Evolutionary conservation across 2,329 filamentous ascomycete species (phyloP).

Genomic region (Monosporascus cannonballus): DNA sequence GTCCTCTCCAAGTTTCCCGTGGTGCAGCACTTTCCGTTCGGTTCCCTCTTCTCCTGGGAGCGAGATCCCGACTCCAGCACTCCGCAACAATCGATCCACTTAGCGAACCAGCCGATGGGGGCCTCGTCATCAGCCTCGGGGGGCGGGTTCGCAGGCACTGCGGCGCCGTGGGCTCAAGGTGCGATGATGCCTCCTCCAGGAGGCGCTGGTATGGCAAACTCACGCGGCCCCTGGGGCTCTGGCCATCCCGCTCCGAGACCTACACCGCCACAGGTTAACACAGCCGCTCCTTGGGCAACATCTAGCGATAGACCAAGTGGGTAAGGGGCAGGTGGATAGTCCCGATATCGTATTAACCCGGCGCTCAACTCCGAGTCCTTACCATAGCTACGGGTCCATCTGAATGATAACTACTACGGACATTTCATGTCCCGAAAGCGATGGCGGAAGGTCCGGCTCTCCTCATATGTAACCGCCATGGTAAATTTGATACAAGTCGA

Average conservation of each 20-base stretch:
- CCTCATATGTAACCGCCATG: too few relatives aligned
- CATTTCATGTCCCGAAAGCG: too few relatives aligned
- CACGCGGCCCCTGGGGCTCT: constrained; percentile 17
- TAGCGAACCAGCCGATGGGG: constrained; percentile 45
- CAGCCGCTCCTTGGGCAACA: constrained; percentile 20
- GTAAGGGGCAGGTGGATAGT: constrained; percentile 2
- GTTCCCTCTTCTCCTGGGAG: constrained; percentile 74
- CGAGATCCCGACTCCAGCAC: constrained; percentile 53
- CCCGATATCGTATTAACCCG: neutral
- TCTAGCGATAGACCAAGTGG: constrained; percentile 23
- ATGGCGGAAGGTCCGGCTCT: too few relatives aligned
- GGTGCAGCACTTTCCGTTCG: constrained; percentile 91
- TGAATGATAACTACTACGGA: too few relatives aligned
- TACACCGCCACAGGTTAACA: constrained; percentile 11
- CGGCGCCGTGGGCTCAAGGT: constrained; percentile 39
- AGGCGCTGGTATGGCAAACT: constrained; percentile 25
- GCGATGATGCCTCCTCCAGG: constrained; percentile 31
- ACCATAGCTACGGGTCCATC: neutral
- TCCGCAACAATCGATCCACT: constrained; percentile 48
- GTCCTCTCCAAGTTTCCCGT: constrained; percentile 96
- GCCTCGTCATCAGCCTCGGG: constrained; percentile 19
- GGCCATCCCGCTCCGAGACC: constrained; percentile 14
- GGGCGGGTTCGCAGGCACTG: constrained; percentile 26
- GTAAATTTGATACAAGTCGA: too few relatives aligned
- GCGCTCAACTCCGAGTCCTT: neutral